phyloP scores from a whole-genome alignment of 2,329 filamentous ascomycete genomes.

The Penicillium verrucosum region DNA sequence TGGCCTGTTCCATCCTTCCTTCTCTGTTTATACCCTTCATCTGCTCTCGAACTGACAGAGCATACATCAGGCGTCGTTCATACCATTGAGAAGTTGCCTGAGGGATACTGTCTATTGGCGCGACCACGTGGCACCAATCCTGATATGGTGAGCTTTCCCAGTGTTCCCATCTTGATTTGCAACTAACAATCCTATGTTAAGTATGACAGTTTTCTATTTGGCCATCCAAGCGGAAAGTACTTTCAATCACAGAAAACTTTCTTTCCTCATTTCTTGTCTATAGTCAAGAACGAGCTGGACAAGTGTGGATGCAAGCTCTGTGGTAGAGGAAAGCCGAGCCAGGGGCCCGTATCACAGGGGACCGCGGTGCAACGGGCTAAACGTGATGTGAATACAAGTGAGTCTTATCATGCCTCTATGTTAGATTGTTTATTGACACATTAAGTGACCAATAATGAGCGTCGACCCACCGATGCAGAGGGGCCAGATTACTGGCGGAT shows the following conservation, averaged over 20 bases:
- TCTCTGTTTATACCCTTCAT: neutral
- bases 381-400: neutral
- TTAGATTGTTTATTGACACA: neutral
- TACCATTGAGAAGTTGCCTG: constrained; percentile 52
- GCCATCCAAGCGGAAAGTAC: constrained; percentile 50
- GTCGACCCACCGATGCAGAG: constrained; percentile 9
- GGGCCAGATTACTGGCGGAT: constrained; percentile 25
- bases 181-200: constrained; percentile 24
- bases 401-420: neutral
- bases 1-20: neutral
- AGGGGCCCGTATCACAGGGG: constrained; percentile 10
- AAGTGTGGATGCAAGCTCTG: constrained; percentile 54
- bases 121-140: constrained; percentile 43
- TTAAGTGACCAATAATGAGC: neutral
- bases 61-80: constrained; percentile 44
- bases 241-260: constrained; percentile 56
- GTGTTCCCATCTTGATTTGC: neutral
- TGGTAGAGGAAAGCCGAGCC: constrained; percentile 10
- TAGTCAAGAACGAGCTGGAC: constrained; percentile 50
- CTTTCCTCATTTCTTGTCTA: constrained; percentile 53
- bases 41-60: neutral
- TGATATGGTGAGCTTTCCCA: constrained; percentile 28
- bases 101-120: constrained; percentile 54
- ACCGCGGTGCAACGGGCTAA: constrained; percentile 1
- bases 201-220: constrained; percentile 56